Base-by-base conservation (phyloP, 257 asterid genomes). In the Primulina eburnea region DNA sequence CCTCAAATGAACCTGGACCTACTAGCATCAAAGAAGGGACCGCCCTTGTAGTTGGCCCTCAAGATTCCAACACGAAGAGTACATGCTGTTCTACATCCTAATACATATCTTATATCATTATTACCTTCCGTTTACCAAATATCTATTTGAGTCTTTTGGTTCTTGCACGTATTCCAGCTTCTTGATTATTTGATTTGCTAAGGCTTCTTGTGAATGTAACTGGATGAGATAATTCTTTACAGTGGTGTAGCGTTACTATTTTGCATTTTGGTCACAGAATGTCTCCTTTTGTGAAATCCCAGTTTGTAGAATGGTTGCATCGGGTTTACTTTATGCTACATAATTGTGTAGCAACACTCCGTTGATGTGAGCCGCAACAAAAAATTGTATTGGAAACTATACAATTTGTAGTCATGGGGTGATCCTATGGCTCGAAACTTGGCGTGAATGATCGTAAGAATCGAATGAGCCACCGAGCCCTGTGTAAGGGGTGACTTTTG, bases 81-180 rank as follows among this genome's bases (percentile, higher is more conserved):
- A 69, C 86, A 6, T 92, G 98, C 77, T 92, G 98, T 82, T 85
- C 98, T 56, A 50, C 96, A 6, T 86, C 87, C 17, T 79, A 57
- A 75, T 76, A 40, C 38, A 30, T 38, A 21, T 43, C 40, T 50
- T 26, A 6, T 33, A 50, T 35, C 64, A 52, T 67, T 11, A 37
- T 35, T 5, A 4, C 17, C 63, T 6, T 29, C 35, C 21, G 14
- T 18, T 24, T 10, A 30, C 47, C 5, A 6, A 65, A 26, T 53
- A 18, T 34, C 57, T 16, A 29, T 4, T 8, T 16, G 47, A 64
- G 21, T 69, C 43, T 34, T 69, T 24, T 55, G 21, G 24, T 50
- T 47, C 21, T 14, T 50, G 57, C 21, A 17, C n/a, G 57, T 50
- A 16, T 50, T 20, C 20, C 8, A 50, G 57, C 5, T 50, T 50